These are phyloP conservation scores for Colletotrichum cereale DNA, from an alignment of 2,329 filamentous ascomycete species.

Conservation along the genomic window DNA sequence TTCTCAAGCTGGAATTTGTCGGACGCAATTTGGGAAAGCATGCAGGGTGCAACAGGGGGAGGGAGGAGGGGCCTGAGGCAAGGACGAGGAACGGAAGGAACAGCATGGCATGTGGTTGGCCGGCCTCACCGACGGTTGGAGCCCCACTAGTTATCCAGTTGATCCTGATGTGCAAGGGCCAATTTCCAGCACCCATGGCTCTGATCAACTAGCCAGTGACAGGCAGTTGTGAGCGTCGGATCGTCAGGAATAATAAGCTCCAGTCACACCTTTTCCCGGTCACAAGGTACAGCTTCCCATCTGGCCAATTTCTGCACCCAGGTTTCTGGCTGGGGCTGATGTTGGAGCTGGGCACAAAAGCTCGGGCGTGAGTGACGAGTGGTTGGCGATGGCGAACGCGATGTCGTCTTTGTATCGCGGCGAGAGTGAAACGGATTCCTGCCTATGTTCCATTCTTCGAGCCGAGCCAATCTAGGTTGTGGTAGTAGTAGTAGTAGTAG, in stretches of 20 bases:
- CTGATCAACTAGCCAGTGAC: neutral
- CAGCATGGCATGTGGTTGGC: neutral
- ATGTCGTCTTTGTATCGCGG: neutral
- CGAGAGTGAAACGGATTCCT: slow-evolving; percentile 2
- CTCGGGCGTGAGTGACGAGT: neutral
- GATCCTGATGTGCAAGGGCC: slow-evolving; percentile 21
- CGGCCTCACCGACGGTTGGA: neutral
- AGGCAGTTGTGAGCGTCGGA: neutral
- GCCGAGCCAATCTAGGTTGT: too few species aligned
- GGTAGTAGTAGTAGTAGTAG: too few species aligned
- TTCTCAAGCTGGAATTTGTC: neutral
- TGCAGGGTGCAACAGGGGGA: neutral
- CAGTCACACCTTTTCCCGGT: neutral
- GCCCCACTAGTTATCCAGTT: neutral
- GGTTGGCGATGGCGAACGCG: neutral
- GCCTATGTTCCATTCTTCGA: neutral
- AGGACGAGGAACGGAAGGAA: neutral
- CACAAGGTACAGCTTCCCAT: neutral
- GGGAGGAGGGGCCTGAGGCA: slow-evolving; percentile 1
- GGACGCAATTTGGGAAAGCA: neutral
- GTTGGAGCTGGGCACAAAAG: neutral
- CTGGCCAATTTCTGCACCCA: neutral
- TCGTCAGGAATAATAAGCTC: slow-evolving; percentile 5
- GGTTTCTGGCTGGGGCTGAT: neutral
- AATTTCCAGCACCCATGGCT: slow-evolving; percentile 19